Percentiles rank a stretch among this genome's conserved stretches.
Evolutionary conservation across 2,329 filamentous ascomycete species (phyloP).

Genomic region (Botrytis cinerea): DNA sequence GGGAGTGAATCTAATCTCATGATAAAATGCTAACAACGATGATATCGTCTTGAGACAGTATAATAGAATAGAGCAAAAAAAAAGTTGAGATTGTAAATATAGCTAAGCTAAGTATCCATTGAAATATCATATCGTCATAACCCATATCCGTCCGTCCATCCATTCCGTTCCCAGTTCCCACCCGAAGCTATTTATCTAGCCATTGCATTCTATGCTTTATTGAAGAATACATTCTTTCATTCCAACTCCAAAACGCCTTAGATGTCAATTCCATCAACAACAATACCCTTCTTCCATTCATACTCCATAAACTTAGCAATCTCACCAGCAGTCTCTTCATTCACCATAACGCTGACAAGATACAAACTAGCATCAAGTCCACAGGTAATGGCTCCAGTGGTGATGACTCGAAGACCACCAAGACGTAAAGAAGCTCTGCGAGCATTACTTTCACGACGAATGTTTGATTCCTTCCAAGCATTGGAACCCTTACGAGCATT

Average conservation of each 20-base stretch:
- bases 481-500: slow-evolving; percentile 79
- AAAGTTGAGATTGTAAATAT: slow-evolving; percentile 41
- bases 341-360: slow-evolving; percentile 80
- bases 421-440: slow-evolving; percentile 65
- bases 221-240: slow-evolving; percentile 24
- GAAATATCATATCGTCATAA: slow-evolving; percentile 14
- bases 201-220: slow-evolving; percentile 28
- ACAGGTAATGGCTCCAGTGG: slow-evolving; percentile 74
- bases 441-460: slow-evolving; percentile 76
- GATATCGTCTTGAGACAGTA: background rate
- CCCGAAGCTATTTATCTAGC: slow-evolving; percentile 22
- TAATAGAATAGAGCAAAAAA: background rate
- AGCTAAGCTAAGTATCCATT: slow-evolving; percentile 13
- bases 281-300: slow-evolving; percentile 82
- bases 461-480: slow-evolving; percentile 73
- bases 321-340: slow-evolving; percentile 73
- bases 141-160: slow-evolving; percentile 14
- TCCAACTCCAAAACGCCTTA: slow-evolving; percentile 46
- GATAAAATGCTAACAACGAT: background rate
- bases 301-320: slow-evolving; percentile 77
- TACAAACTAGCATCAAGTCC: slow-evolving; percentile 84
- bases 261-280: slow-evolving; percentile 83
- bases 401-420: slow-evolving; percentile 72
- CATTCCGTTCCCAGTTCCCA: slow-evolving; percentile 3
- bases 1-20: background rate